phyloP scores from a whole-genome alignment of 768 basidiomycete species.

The Leccinum variicolor region DNA sequence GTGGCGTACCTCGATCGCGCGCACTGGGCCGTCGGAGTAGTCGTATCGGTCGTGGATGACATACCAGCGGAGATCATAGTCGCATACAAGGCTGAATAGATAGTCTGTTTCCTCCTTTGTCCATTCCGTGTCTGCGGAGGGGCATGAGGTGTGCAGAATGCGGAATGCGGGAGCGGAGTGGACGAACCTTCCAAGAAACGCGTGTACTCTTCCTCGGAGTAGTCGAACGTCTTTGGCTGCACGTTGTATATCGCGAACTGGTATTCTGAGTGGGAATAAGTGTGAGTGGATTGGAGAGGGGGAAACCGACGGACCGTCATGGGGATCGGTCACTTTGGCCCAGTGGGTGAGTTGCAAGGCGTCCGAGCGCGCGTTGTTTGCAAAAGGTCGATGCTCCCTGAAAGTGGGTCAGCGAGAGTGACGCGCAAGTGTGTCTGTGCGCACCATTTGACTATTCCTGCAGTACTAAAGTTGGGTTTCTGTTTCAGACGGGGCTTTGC shows the following conservation, averaged over 20 bases:
- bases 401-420: background rate
- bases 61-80: slow-evolving; percentile 88
- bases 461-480: slow-evolving; percentile 70
- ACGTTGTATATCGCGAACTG: slow-evolving; percentile 82
- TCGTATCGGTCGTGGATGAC: slow-evolving; percentile 90
- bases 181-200: slow-evolving; percentile 67
- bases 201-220: slow-evolving; percentile 86
- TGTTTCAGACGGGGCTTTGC: slow-evolving; percentile 84
- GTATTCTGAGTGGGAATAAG: slow-evolving; percentile 50
- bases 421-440: background rate
- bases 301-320: slow-evolving; percentile 43
- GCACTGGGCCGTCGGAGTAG: slow-evolving; percentile 49
- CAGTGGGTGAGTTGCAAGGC: slow-evolving; percentile 77
- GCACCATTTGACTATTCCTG: slow-evolving; percentile 70
- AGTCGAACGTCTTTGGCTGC: slow-evolving; percentile 59
- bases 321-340: slow-evolving; percentile 62
- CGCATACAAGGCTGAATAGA: slow-evolving; percentile 72
- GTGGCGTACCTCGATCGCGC: slow-evolving; percentile 64
- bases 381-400: slow-evolving; percentile 78
- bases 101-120: slow-evolving; percentile 92
- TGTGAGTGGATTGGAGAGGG: background rate
- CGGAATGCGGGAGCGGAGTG: background rate
- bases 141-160: background rate
- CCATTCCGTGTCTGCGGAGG: slow-evolving; percentile 71
- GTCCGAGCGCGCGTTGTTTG: slow-evolving; percentile 67